A percentile compares a stretch with the other conserved stretches of the same genome.
Conservation (phyloP, 345 rosid genomes). For the Populus simonii region DNA sequence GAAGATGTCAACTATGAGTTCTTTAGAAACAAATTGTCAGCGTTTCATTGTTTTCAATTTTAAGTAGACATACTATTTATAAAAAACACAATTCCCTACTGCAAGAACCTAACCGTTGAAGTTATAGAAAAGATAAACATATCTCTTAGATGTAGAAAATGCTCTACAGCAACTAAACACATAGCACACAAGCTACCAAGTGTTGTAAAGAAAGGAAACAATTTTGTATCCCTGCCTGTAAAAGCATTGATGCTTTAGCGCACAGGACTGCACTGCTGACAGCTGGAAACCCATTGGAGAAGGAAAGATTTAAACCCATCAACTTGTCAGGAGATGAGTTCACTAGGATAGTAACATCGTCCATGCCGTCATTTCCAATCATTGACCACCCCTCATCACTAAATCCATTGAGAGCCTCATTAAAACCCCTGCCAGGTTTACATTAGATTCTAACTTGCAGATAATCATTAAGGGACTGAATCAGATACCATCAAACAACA, state of each 20-base stretch:
- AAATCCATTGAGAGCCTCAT: constrained; percentile 94
- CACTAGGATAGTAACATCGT: constrained; percentile 90
- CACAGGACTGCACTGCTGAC: constrained; percentile 81
- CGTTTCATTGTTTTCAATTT: not conserved
- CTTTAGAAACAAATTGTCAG: not conserved
- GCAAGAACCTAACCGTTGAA: not conserved
- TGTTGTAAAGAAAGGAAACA: not conserved
- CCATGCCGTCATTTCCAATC: constrained; percentile 90
- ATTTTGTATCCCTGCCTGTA: constrained; percentile 58
- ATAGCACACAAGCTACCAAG: not conserved
- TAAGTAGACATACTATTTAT: not conserved
- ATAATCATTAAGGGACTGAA: not conserved
- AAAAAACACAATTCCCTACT: not conserved
- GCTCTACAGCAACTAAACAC: not conserved
- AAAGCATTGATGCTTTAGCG: constrained; percentile 97
- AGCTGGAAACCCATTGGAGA: constrained; percentile 74
- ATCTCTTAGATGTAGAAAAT: not conserved
- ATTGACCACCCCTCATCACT: constrained; percentile 96
- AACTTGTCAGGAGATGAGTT: constrained; percentile 94
- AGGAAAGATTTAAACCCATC: constrained; percentile 85
- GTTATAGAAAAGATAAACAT: not conserved
- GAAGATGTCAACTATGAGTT: not conserved
- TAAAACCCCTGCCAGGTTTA: constrained; percentile 66
- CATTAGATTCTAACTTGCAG: constrained; percentile 11
- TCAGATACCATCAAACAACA: constrained; percentile 6